A percentile compares a stretch with the other conserved stretches of the same genome.
These are phyloP conservation scores for Isatis lusitanica DNA, from an alignment of 441 rosid species.

Conservation along the genomic window DNA sequence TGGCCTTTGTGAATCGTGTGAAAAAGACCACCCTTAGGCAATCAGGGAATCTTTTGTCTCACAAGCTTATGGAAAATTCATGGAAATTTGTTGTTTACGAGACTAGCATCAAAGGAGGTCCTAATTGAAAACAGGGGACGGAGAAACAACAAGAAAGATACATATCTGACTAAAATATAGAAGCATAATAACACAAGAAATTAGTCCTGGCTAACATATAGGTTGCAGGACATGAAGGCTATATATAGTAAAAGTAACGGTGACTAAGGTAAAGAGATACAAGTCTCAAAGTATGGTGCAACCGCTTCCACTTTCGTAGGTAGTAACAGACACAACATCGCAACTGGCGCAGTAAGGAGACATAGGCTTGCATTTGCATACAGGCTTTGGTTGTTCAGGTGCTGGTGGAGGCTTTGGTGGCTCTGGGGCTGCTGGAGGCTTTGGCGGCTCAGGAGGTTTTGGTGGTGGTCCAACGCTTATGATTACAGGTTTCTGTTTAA, in stretches of 20 bases:
- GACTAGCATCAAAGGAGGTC: neutral
- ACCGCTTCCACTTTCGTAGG: slow-evolving; percentile 40
- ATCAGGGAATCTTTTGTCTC: neutral
- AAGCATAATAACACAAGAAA: neutral
- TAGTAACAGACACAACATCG: slow-evolving; percentile 36
- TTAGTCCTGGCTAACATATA: slow-evolving; percentile 9
- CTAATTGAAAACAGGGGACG: slow-evolving; percentile 3
- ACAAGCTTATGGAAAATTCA: neutral
- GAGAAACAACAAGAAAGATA: slow-evolving; percentile 7
- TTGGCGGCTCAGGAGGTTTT: slow-evolving; percentile 29
- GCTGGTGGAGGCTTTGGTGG: neutral
- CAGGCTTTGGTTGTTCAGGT: slow-evolving; percentile 5
- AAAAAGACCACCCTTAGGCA: neutral
- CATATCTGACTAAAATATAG: neutral
- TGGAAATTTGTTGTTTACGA: neutral
- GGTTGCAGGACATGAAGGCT: neutral
- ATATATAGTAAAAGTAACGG: neutral
- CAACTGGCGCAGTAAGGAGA: slow-evolving; percentile 30
- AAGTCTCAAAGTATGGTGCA: slow-evolving; percentile 34
- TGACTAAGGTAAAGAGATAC: neutral
- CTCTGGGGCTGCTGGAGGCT: slow-evolving; percentile 4
- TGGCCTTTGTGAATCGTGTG: slow-evolving; percentile 5
- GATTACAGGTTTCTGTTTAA: slow-evolving; percentile 41
- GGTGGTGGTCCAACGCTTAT: slow-evolving; percentile 38
- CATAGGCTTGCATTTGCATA: slow-evolving; percentile 15